Evolutionary conservation across 2,329 filamentous ascomycete species (phyloP).

Genomic region (Hypocrella siamensis): DNA sequence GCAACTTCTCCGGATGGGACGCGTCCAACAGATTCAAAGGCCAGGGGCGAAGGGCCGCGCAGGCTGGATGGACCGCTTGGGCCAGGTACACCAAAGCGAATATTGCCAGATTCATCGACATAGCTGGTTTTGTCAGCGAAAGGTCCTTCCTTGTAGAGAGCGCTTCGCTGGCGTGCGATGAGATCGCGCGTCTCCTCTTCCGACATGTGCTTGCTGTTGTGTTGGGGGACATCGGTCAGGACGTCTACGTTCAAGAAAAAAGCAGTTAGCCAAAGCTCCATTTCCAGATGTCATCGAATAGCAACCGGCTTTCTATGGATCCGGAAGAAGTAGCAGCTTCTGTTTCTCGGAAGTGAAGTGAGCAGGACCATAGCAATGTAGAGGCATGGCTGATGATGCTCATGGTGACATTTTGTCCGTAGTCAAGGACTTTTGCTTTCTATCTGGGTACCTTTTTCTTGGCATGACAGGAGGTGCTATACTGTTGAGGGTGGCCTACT

Average conservation of each 20-base stretch:
- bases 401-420: constrained; percentile 7
- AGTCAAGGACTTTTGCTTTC: constrained; percentile 17
- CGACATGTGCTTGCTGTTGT: constrained; percentile 63
- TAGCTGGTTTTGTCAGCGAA: constrained; percentile 54
- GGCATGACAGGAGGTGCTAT: constrained; percentile 37
- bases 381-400: too few species aligned
- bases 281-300: too few species aligned
- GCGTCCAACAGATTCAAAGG: constrained; percentile 46
- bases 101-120: constrained; percentile 49
- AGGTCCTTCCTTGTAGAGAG: constrained; percentile 67
- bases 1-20: constrained; percentile 21
- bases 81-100: constrained; percentile 50
- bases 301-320: constrained; percentile 1
- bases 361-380: too few species aligned
- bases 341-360: too few species aligned
- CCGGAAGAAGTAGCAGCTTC: constrained; percentile 3
- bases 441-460: constrained; percentile 19
- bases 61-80: constrained; percentile 46
- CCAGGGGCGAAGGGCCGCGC: constrained; percentile 65
- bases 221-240: constrained; percentile 27
- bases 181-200: constrained; percentile 93
- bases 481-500: constrained; percentile 76
- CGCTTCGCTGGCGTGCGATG: constrained; percentile 89
- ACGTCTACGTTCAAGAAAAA: constrained; percentile 30
- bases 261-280: constrained; percentile 21